phyloP scores from a whole-genome alignment of 805 yeast genomes.

The Cyberlindnera mrakii region DNA sequence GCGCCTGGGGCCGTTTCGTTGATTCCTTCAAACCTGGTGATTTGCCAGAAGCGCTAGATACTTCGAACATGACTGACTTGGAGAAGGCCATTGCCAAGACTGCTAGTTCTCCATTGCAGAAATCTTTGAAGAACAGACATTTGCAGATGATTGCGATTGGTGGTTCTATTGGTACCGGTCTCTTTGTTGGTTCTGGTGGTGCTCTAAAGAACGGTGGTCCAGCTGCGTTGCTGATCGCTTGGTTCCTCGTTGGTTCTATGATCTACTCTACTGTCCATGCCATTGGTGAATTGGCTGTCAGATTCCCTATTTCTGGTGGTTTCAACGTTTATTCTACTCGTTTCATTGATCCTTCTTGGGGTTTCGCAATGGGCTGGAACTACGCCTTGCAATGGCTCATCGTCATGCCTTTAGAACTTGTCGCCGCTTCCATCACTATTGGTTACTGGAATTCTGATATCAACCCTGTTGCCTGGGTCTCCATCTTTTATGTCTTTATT shows the following conservation, averaged over 20 bases:
- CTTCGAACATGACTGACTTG: slow-evolving; percentile 29
- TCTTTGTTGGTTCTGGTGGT: slow-evolving; percentile 67
- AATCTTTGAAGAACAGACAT: slow-evolving; percentile 46
- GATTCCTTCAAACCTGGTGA: slow-evolving; percentile 17
- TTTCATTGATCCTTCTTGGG: slow-evolving; percentile 54
- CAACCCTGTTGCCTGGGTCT: slow-evolving; percentile 42
- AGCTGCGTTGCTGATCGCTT: slow-evolving; percentile 33
- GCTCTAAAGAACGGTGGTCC: slow-evolving; percentile 65
- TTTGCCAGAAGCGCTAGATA: slow-evolving; percentile 7
- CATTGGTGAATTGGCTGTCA: slow-evolving; percentile 53
- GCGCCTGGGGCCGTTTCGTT: slow-evolving; percentile 12
- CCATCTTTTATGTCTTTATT: slow-evolving; percentile 41
- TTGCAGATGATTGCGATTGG: slow-evolving; percentile 78
- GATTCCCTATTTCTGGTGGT: slow-evolving; percentile 66
- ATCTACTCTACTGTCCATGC: slow-evolving; percentile 48
- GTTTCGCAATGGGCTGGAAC: slow-evolving; percentile 56
- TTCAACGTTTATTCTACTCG: slow-evolving; percentile 52
- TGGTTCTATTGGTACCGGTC: slow-evolving; percentile 79
- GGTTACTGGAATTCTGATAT: slow-evolving; percentile 42
- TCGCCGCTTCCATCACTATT: slow-evolving; percentile 49
- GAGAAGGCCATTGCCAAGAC: slow-evolving; percentile 38
- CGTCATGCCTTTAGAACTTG: slow-evolving; percentile 43
- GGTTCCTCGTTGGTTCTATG: slow-evolving; percentile 43
- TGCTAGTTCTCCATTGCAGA: slow-evolving; percentile 24
- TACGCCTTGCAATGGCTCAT: slow-evolving; percentile 49